Percentiles rank a stretch among this genome's conserved stretches.
Conservation (phyloP, 192 early-diverging fungal species). For the Geranomyces michiganensis region DNA sequence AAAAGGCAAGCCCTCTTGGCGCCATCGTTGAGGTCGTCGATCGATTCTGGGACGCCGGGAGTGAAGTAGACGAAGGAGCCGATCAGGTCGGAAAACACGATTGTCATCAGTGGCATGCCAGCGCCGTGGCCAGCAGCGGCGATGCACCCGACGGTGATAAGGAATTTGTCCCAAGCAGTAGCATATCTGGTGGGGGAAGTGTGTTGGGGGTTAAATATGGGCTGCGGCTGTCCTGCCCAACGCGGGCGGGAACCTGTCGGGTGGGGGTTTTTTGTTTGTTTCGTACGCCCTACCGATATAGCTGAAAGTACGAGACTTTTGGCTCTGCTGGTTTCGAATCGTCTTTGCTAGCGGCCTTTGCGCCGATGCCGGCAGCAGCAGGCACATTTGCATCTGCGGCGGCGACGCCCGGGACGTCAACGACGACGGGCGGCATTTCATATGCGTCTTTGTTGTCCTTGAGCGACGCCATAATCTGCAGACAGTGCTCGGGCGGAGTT, state of each 20-base stretch:
- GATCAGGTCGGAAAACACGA: not conserved
- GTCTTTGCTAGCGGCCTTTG: not conserved
- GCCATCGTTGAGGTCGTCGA: slow-evolving; percentile 1
- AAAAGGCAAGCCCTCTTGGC: not conserved
- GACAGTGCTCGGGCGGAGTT: too few relatives aligned
- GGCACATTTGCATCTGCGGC: not conserved
- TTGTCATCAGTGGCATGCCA: slow-evolving; percentile 4
- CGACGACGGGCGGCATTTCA: not conserved
- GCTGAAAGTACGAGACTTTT: not conserved
- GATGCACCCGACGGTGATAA: not conserved
- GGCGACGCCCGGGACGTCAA: not conserved
- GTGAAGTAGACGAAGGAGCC: not conserved
- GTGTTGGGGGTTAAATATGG: too few relatives aligned
- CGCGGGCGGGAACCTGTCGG: too few relatives aligned
- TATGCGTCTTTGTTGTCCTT: too few relatives aligned
- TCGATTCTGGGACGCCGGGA: not conserved
- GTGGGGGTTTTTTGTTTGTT: too few relatives aligned
- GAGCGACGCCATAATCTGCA: too few relatives aligned
- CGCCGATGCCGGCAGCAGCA: not conserved
- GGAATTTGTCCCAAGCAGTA: not conserved
- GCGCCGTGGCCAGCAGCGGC: slow-evolving; percentile 4
- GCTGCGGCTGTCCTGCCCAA: too few relatives aligned
- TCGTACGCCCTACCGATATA: too few relatives aligned
- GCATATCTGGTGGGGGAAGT: too few relatives aligned
- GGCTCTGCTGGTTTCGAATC: not conserved